Percentiles rank a stretch among this genome's conserved stretches.
phyloP scores from a whole-genome alignment of 2,329 filamentous ascomycete species.

The Hypoxylon sp. region DNA sequence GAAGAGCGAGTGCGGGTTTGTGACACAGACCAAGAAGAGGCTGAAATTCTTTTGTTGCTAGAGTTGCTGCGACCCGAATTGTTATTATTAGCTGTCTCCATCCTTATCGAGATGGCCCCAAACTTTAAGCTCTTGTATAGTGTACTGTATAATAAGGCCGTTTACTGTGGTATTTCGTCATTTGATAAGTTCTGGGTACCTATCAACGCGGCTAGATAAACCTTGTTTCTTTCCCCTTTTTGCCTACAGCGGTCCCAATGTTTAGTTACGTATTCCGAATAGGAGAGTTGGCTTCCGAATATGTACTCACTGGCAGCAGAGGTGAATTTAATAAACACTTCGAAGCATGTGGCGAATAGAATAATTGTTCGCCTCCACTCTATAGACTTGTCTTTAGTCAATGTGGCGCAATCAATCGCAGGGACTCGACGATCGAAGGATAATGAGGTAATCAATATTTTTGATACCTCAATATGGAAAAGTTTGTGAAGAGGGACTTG shows the following conservation, averaged over 20 bases:
- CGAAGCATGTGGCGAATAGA: constrained; percentile 32
- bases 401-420: constrained; percentile 22
- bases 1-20: constrained; percentile 62
- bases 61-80: constrained; percentile 38
- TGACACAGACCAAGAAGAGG: constrained; percentile 47
- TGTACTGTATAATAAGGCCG: constrained; percentile 16
- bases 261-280: constrained; percentile 20
- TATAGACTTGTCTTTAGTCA: constrained; percentile 18
- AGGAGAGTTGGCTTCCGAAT: neutral
- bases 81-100: constrained; percentile 38
- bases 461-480: constrained; percentile 16
- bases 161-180: constrained; percentile 35
- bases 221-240: constrained; percentile 19
- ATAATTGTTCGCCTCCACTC: constrained; percentile 18
- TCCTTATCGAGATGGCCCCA: constrained; percentile 20
- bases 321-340: constrained; percentile 9
- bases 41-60: constrained; percentile 44
- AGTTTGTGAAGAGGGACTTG: constrained; percentile 3
- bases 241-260: constrained; percentile 9
- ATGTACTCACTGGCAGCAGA: constrained; percentile 4
- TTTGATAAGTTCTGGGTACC: constrained; percentile 32
- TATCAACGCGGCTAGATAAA: constrained; percentile 26
- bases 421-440: constrained; percentile 23
- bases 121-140: constrained; percentile 28
- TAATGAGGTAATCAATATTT: constrained; percentile 4